Conservation (phyloP, 805 yeast genomes). For the Cyberlindnera meyerae region DNA sequence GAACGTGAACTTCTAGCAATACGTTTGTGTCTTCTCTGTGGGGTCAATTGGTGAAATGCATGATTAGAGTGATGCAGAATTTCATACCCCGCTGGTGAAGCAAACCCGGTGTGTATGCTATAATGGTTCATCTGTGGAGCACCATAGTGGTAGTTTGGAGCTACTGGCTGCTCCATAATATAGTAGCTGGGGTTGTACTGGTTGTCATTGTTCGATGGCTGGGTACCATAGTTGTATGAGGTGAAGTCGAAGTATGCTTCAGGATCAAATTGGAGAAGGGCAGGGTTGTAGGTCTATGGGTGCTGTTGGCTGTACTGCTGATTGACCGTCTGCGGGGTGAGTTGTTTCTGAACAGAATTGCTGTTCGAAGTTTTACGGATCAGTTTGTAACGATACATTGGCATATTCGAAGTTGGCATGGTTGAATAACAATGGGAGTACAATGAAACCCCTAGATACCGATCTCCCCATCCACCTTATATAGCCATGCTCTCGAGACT, state of each 20-base stretch:
- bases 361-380: too few species aligned
- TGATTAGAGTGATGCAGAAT: neutral
- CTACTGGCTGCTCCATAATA: too few species aligned
- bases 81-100: too few species aligned
- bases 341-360: neutral
- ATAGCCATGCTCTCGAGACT: too few species aligned
- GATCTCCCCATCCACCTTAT: too few species aligned
- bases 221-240: neutral
- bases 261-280: slow-evolving; percentile 3
- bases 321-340: neutral
- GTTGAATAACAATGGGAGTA: neutral
- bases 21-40: slow-evolving; percentile 1
- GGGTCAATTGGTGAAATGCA: neutral
- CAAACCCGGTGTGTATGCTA: too few species aligned
- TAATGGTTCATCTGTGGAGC: too few species aligned
- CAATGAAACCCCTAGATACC: too few species aligned
- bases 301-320: neutral
- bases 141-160: too few species aligned
- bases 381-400: neutral
- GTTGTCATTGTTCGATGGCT: neutral
- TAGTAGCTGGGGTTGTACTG: too few species aligned
- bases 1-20: slow-evolving; percentile 3
- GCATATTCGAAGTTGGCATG: neutral
- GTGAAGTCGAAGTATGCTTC: slow-evolving; percentile 6
- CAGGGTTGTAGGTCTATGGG: neutral